These are phyloP conservation scores for Pestalotiopsis sp. DNA, from an alignment of 2,329 filamentous ascomycete genomes.

Conservation along the genomic window DNA sequence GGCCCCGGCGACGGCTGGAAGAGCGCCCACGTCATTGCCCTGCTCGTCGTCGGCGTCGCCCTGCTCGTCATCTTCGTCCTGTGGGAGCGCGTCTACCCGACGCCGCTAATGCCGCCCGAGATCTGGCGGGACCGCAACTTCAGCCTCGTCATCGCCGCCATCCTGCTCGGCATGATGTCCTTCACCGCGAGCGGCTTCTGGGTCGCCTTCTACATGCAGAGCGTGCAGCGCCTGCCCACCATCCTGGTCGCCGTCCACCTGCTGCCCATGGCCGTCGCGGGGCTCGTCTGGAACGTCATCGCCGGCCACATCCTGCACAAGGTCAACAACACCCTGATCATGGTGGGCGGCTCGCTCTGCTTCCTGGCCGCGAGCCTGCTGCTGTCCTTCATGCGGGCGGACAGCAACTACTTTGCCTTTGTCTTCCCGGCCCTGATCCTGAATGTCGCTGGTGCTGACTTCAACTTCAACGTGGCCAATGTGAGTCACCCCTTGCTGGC, in stretches of 20 bases:
- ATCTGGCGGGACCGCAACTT: slow-evolving; percentile 67
- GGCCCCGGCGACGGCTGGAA: slow-evolving; percentile 65
- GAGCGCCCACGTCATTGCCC: slow-evolving; percentile 60
- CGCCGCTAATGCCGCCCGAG: slow-evolving; percentile 54
- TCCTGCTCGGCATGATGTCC: slow-evolving; percentile 63
- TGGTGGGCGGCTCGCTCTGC: slow-evolving; percentile 43
- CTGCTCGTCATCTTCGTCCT: slow-evolving; percentile 59
- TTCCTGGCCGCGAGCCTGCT: slow-evolving; percentile 48
- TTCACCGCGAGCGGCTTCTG: slow-evolving; percentile 65
- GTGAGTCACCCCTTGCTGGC: slow-evolving; percentile 36
- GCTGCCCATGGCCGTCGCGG: slow-evolving; percentile 65
- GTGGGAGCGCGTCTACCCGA: slow-evolving; percentile 59
- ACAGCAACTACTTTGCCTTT: slow-evolving; percentile 37
- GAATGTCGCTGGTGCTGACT: slow-evolving; percentile 66
- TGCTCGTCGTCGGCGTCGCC: slow-evolving; percentile 60
- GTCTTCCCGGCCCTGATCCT: slow-evolving; percentile 31
- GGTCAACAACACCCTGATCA: slow-evolving; percentile 65
- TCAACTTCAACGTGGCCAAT: slow-evolving; percentile 72
- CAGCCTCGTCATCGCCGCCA: slow-evolving; percentile 57
- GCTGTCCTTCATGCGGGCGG: slow-evolving; percentile 55
- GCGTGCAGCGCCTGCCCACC: slow-evolving; percentile 52
- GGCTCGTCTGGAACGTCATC: slow-evolving; percentile 64
- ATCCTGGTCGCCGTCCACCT: slow-evolving; percentile 63
- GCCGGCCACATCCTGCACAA: slow-evolving; percentile 63
- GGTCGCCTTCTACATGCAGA: slow-evolving; percentile 67